These are phyloP conservation scores for Lignosus rhinocerotis DNA, from an alignment of 1,284 basidiomycete genomes.

Conservation along the genomic window DNA sequence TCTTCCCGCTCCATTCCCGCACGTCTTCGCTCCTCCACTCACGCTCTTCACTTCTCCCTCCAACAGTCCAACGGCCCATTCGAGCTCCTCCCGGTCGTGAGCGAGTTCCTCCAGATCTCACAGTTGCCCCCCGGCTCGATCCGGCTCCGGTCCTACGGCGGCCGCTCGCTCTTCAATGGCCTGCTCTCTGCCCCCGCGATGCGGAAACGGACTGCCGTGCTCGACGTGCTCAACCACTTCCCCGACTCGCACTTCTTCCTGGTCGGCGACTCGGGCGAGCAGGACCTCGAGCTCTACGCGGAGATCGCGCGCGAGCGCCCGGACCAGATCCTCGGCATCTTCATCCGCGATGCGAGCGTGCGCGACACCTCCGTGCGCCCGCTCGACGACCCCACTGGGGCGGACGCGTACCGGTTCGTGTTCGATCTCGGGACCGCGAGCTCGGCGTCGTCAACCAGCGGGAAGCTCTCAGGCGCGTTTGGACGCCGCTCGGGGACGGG, in stretches of 20 bases:
- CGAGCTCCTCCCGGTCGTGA: slow-evolving; percentile 80
- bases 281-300: slow-evolving; percentile 85
- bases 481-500: slow-evolving; percentile 7
- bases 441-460: slow-evolving; percentile 2
- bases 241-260: slow-evolving; percentile 76
- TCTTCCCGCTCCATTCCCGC: slow-evolving; percentile 20
- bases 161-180: slow-evolving; percentile 78
- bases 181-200: slow-evolving; percentile 72
- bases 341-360: slow-evolving; percentile 71
- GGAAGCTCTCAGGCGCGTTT: not conserved
- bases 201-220: slow-evolving; percentile 78
- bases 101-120: slow-evolving; percentile 75
- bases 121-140: slow-evolving; percentile 71
- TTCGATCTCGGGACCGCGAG: slow-evolving; percentile 8
- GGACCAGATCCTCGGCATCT: slow-evolving; percentile 67
- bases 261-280: slow-evolving; percentile 87
- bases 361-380: slow-evolving; percentile 15
- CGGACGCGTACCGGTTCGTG: slow-evolving; percentile 27
- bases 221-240: slow-evolving; percentile 79
- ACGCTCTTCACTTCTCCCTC: not conserved
- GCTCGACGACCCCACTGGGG: slow-evolving; percentile 62
- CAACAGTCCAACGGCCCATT: slow-evolving; percentile 85
- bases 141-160: slow-evolving; percentile 79
- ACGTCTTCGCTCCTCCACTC: not conserved
- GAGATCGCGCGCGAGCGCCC: slow-evolving; percentile 70